A percentile compares a stretch with the other conserved stretches of the same genome.
These are phyloP conservation scores for Coemansia sp. DNA, from an alignment of 192 early-diverging fungal genomes.

Conservation along the genomic window DNA sequence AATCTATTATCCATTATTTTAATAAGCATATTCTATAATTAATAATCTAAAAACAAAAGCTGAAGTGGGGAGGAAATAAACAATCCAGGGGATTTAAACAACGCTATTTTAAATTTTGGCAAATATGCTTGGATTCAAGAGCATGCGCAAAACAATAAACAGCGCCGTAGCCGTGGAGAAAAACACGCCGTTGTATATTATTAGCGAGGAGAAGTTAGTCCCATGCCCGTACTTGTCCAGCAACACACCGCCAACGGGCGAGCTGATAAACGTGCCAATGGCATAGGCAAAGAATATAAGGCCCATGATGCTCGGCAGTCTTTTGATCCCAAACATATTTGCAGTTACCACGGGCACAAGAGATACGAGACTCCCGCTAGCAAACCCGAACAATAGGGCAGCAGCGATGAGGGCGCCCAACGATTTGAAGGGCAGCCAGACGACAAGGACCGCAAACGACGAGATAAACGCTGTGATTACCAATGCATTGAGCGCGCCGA, in stretches of 20 bases:
- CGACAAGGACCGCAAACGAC: constrained; percentile 25
- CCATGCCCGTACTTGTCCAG: constrained; percentile 28
- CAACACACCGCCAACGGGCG: constrained; percentile 35
- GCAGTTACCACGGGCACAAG: constrained; percentile 39
- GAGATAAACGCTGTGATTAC: constrained; percentile 18
- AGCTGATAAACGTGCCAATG: constrained; percentile 24
- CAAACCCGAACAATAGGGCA: constrained; percentile 36
- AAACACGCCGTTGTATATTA: constrained; percentile 35
- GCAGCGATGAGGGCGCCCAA: constrained; percentile 23
- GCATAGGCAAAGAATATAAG: constrained; percentile 30
- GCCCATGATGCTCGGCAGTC: constrained; percentile 40
- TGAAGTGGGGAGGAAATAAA: no score
- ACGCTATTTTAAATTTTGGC: constrained; percentile 8
- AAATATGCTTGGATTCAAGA: background rate
- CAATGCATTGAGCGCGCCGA: constrained; percentile 31
- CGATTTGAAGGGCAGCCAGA: constrained; percentile 38
- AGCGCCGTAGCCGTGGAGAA: constrained; percentile 8
- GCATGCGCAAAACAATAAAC: background rate
- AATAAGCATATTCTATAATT: no score
- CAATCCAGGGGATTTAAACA: background rate
- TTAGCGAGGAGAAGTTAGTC: constrained; percentile 19
- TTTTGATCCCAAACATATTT: constrained; percentile 31
- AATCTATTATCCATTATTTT: no score
- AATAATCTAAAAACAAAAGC: no score
- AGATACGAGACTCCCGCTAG: constrained; percentile 31